Evolutionary conservation across 345 rosid genomes (phyloP), one percentile per base, ranked within the genome.

Genomic region (Dipteronia sinensis): DNA sequence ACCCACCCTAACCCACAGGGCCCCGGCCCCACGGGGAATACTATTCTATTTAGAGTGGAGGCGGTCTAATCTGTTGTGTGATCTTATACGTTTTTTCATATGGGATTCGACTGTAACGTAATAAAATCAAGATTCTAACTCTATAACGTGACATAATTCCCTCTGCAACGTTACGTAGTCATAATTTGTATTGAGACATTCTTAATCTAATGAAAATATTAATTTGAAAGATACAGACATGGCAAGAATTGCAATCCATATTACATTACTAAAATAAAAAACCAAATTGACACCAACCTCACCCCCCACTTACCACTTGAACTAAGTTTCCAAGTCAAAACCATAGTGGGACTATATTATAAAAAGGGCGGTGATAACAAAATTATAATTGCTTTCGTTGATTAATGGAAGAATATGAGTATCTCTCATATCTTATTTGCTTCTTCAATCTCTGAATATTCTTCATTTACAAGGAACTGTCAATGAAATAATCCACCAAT

Each of bases 401-500:
- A 67, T 59, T 34, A 27, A 20, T 65, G 67, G 23, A 56, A 56
- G 66, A 10, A 56, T 59, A n/a, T n/a, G n/a, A 69, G 38, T 31
- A 31, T 58, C 34, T 63, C 29, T 34, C 19, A 49, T 40, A 20
- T 38, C 72, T 20, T 8, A 13, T 58, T 12, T 61, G 65, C 16
- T 73, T 40, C 7, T 23, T 25, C 47, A 34, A 23, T 67, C 27
- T 29, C 23, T n/a, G 74, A 67, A 61, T 62, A 22, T 77, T 64
- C 25, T 72, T 55, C 7, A 56, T 15, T 47, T 20, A 71, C 40
- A 76, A 11, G 44, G 75, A 82, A 2, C 71, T 71, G 62, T 66
- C 65, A 68, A 15, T 27, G 71, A 73, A 78, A 71, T 53, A 65
- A 77, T 16, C 79, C 82, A 53, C 79, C 71, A 38, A 42, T 7